Conservation (phyloP, 2,329 filamentous ascomycete genomes). For the Alternaria longipes region DNA sequence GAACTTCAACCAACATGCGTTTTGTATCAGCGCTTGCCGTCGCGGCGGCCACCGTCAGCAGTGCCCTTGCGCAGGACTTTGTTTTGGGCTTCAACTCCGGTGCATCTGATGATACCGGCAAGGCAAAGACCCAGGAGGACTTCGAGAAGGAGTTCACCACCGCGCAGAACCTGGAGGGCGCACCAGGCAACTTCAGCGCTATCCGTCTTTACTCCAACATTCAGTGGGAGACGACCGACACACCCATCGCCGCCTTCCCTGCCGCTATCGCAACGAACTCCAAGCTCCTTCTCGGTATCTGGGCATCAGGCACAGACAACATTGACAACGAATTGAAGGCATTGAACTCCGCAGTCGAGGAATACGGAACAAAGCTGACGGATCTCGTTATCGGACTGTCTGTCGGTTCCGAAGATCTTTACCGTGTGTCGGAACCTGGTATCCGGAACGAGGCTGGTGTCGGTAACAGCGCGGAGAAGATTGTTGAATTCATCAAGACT, state of each 20-base stretch:
- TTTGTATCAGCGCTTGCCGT: slow-evolving; percentile 33
- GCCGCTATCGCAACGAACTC: slow-evolving; percentile 48
- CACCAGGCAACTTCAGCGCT: slow-evolving; percentile 71
- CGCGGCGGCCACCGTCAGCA: slow-evolving; percentile 33
- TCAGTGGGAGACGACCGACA: slow-evolving; percentile 70
- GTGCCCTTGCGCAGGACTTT: slow-evolving; percentile 34
- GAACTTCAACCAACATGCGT: slow-evolving; percentile 27
- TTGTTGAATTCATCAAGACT: slow-evolving; percentile 67
- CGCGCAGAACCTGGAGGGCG: slow-evolving; percentile 69
- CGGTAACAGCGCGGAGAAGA: slow-evolving; percentile 68
- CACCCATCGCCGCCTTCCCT: slow-evolving; percentile 64
- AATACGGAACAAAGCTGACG: slow-evolving; percentile 62
- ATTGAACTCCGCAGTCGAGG: slow-evolving; percentile 41
- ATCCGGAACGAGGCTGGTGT: slow-evolving; percentile 68
- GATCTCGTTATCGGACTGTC: slow-evolving; percentile 49
- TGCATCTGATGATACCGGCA: slow-evolving; percentile 38
- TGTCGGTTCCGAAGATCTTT: slow-evolving; percentile 61
- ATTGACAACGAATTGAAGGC: slow-evolving; percentile 49
- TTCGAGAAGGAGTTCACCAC: slow-evolving; percentile 75
- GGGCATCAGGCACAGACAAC: slow-evolving; percentile 63
- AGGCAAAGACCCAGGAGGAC: slow-evolving; percentile 67
- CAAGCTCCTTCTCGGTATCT: slow-evolving; percentile 50
- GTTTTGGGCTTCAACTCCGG: slow-evolving; percentile 49
- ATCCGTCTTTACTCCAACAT: slow-evolving; percentile 78
- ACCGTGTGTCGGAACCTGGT: slow-evolving; percentile 75